phyloP scores from a whole-genome alignment of 2,329 filamentous ascomycete species.

The Geosmithia morbida region DNA sequence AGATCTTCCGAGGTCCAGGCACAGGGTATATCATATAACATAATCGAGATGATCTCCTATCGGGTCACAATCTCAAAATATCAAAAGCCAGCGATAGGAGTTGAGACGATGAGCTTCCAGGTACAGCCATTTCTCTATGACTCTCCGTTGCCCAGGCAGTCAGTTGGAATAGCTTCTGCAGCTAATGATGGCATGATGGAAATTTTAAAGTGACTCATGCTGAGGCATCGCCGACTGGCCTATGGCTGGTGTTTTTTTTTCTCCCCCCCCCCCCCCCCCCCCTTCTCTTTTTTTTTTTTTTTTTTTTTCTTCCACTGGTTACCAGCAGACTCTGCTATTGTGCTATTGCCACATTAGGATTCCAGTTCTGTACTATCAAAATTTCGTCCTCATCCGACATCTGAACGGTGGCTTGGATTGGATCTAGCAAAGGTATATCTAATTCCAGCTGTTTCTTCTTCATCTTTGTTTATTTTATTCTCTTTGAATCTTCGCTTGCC shows the following conservation, averaged over 20 bases:
- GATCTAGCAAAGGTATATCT: neutral
- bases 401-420: neutral
- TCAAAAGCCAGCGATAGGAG: too few species aligned
- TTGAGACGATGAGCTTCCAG: too few species aligned
- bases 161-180: neutral
- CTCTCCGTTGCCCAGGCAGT: neutral
- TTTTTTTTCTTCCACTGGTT: neutral
- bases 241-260: neutral
- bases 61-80: too few species aligned
- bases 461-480: neutral
- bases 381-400: neutral
- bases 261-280: too few species aligned
- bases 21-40: too few species aligned
- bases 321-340: neutral
- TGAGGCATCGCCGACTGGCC: neutral
- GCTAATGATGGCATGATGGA: neutral
- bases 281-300: neutral
- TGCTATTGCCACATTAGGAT: neutral
- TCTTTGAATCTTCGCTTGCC: neutral
- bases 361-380: neutral
- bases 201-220: conserved; percentile 1
- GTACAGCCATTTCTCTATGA: neutral
- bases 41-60: too few species aligned
- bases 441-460: too few species aligned
- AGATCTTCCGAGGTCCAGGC: too few species aligned